Percentiles rank a stretch among this genome's conserved stretches.
Evolutionary conservation across 2,329 filamentous ascomycete genomes (phyloP).

Genomic region (Dactylellina parvicollis): DNA sequence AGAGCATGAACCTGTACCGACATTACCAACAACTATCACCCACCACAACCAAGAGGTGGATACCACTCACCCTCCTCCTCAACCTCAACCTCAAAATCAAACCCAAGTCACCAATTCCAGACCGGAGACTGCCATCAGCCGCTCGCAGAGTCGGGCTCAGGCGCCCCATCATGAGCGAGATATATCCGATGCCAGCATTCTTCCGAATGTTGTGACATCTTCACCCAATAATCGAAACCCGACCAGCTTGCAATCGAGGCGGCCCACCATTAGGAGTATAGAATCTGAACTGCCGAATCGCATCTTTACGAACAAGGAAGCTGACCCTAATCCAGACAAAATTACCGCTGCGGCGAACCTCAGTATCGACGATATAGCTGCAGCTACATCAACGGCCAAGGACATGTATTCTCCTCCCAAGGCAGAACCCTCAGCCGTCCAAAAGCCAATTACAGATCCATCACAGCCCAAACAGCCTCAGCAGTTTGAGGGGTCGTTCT

Average conservation of each 20-base stretch:
- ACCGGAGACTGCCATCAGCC: slow-evolving; percentile 36
- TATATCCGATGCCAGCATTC: slow-evolving; percentile 29
- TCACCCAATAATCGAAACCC: slow-evolving; percentile 33
- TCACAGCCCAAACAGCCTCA: slow-evolving; percentile 19
- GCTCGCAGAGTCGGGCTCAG: slow-evolving; percentile 36
- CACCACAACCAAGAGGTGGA: slow-evolving; percentile 74
- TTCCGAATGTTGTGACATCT: slow-evolving; percentile 31
- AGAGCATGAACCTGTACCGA: slow-evolving; percentile 71
- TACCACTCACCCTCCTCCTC: slow-evolving; percentile 86
- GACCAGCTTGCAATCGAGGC: slow-evolving; percentile 26
- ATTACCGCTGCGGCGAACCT: slow-evolving; percentile 49
- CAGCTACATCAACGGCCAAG: slow-evolving; percentile 30
- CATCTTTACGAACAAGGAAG: slow-evolving; percentile 26
- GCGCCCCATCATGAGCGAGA: slow-evolving; percentile 40
- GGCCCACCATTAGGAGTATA: slow-evolving; percentile 49
- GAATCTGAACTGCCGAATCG: slow-evolving; percentile 52
- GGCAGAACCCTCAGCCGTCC: slow-evolving; percentile 13
- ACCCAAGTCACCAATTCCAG: slow-evolving; percentile 31
- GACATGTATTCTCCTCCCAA: slow-evolving; percentile 51
- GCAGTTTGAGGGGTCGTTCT: slow-evolving; percentile 42
- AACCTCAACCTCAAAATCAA: slow-evolving; percentile 70
- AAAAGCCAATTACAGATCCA: slow-evolving; percentile 14
- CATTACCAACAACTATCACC: slow-evolving; percentile 64
- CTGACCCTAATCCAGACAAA: slow-evolving; percentile 36
- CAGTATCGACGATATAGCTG: slow-evolving; percentile 41